These are phyloP conservation scores for Russula ochroleuca DNA, from an alignment of 768 basidiomycete genomes.

Conservation along the genomic window DNA sequence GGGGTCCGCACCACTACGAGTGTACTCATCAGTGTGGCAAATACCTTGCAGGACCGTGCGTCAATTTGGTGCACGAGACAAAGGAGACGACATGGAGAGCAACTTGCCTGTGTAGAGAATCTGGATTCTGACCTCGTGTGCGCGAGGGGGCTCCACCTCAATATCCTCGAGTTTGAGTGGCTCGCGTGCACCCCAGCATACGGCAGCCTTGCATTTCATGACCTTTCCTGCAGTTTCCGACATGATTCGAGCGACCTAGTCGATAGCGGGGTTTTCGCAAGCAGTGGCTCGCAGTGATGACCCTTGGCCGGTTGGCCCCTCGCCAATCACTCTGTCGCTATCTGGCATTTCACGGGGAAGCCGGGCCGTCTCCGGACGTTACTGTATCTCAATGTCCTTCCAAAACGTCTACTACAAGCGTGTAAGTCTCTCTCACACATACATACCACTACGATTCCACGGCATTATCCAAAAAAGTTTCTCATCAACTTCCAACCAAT, in stretches of 20 bases:
- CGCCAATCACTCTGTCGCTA: too few relatives aligned
- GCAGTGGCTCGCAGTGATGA: too few relatives aligned
- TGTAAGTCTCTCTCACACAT: constrained; percentile 43
- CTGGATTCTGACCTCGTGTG: constrained; percentile 89
- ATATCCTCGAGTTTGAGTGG: constrained; percentile 85
- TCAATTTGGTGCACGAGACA: background rate
- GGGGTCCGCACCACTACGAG: constrained; percentile 91
- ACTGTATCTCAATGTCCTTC: constrained; percentile 41
- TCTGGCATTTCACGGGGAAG: background rate
- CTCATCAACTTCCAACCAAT: background rate
- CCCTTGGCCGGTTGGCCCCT: too few relatives aligned
- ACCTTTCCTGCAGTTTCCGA: constrained; percentile 68
- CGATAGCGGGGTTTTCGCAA: too few relatives aligned
- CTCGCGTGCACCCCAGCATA: constrained; percentile 93
- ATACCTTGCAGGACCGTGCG: constrained; percentile 50
- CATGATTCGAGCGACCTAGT: constrained; percentile 43
- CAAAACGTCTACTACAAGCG: constrained; percentile 87
- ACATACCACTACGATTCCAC: background rate
- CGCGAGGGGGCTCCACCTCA: constrained; percentile 86
- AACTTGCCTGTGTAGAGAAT: constrained; percentile 82
- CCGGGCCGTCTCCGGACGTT: background rate
- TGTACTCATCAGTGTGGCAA: constrained; percentile 98
- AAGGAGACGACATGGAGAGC: background rate
- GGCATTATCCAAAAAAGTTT: background rate
- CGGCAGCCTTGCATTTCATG: constrained; percentile 86